phyloP scores from a whole-genome alignment of 129 eudicot species.

The Cynara cardunculus region DNA sequence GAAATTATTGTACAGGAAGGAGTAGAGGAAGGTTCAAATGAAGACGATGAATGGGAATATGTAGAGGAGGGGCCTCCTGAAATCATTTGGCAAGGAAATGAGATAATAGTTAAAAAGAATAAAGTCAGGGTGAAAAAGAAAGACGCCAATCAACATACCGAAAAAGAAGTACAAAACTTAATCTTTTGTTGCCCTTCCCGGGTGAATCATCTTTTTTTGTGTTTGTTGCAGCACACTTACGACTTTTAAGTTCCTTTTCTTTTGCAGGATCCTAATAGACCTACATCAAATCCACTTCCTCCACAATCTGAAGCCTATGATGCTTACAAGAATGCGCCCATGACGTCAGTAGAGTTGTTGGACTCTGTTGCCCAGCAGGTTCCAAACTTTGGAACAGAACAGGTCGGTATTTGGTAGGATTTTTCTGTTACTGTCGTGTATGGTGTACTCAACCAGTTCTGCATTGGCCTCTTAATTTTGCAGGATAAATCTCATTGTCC shows the following conservation, averaged over 20 bases:
- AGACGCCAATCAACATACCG: constrained; percentile 19
- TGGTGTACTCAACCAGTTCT: constrained; percentile 3
- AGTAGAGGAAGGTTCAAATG: constrained; percentile 46
- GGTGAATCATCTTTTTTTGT: background rate
- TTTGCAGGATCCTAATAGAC: constrained; percentile 71
- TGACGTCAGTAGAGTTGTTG: constrained; percentile 50
- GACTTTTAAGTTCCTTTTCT: background rate
- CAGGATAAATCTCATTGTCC: constrained; percentile 99
- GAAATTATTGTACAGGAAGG: constrained; percentile 41
- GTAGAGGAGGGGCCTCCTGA: constrained; percentile 98
- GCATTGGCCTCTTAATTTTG: constrained; percentile 20
- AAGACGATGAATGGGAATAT: constrained; percentile 88
- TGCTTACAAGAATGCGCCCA: constrained; percentile 48
- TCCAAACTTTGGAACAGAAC: constrained; percentile 96
- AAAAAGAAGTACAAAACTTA: constrained; percentile 50
- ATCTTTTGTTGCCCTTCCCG: background rate
- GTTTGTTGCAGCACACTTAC: background rate
- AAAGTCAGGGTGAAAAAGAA: constrained; percentile 84
- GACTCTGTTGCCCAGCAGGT: constrained; percentile 84
- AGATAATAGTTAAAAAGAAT: constrained; percentile 93
- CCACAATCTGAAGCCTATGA: constrained; percentile 91
- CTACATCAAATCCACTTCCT: constrained; percentile 96
- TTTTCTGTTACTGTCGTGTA: background rate
- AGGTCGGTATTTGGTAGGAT: constrained; percentile 40
- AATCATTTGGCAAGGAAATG: constrained; percentile 98